Percentiles rank a stretch among this genome's conserved stretches.
Evolutionary conservation across 352 stramenopile species (phyloP).

Genomic region (Pythium biforme): DNA sequence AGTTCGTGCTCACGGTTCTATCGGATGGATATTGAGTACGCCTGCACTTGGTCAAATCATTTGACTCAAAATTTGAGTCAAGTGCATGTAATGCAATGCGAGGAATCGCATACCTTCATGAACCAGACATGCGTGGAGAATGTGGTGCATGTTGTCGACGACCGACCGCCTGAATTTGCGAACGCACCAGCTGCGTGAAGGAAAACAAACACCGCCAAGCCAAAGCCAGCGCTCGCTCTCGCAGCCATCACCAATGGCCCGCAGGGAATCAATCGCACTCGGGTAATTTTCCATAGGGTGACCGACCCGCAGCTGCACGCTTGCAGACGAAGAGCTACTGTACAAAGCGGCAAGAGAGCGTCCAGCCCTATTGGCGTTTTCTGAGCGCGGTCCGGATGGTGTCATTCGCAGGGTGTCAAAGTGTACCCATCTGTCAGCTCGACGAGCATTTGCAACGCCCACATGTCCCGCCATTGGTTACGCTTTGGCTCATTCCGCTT

Average conservation of each 20-base stretch:
- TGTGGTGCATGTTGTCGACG: neutral
- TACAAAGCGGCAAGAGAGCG: neutral
- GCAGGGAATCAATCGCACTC: too few relatives aligned
- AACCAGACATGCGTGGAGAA: neutral
- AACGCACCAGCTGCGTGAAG: neutral
- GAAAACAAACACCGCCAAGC: neutral
- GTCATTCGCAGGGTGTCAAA: neutral
- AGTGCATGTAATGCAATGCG: too few relatives aligned
- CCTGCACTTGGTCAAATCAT: too few relatives aligned
- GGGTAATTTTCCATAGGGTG: too few relatives aligned
- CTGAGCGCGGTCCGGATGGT: neutral
- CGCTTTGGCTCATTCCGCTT: too few relatives aligned
- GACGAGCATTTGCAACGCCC: neutral
- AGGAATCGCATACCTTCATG: too few relatives aligned
- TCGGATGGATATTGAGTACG: too few relatives aligned
- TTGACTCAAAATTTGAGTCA: too few relatives aligned
- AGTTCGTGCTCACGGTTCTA: too few relatives aligned
- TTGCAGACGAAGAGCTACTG: neutral
- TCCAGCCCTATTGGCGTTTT: neutral
- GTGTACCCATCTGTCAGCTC: neutral
- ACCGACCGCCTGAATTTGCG: neutral
- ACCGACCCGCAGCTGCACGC: neutral
- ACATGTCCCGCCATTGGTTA: neutral
- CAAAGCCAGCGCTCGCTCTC: neutral
- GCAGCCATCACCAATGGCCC: neutral